Evolutionary conservation across 2,329 filamentous ascomycete genomes (phyloP).

Genomic region (Chaetomiaceae sp.): DNA sequence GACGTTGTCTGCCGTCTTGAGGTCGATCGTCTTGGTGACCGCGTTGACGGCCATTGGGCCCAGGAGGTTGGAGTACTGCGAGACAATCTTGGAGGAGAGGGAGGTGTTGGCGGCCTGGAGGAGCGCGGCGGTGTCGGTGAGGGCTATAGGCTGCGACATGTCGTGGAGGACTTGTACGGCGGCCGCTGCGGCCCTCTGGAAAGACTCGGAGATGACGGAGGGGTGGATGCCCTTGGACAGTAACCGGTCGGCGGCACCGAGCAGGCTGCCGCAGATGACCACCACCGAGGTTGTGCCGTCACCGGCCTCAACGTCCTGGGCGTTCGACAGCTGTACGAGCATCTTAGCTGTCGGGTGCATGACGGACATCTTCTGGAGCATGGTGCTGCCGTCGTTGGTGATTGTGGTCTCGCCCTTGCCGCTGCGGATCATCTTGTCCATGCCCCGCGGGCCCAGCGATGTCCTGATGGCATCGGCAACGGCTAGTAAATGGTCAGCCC

Average conservation of each 20-base stretch:
- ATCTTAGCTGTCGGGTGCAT: slow-evolving; percentile 99
- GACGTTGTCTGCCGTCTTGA: slow-evolving; percentile 92
- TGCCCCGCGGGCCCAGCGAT: slow-evolving; percentile 89
- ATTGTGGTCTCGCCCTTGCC: slow-evolving; percentile 97
- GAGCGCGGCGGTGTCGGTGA: slow-evolving; percentile 81
- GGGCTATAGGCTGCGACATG: slow-evolving; percentile 90
- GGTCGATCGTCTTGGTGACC: slow-evolving; percentile 90
- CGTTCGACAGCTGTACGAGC: slow-evolving; percentile 93
- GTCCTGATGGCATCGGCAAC: slow-evolving; percentile 97
- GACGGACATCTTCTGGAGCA: slow-evolving; percentile 98
- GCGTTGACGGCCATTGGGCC: slow-evolving; percentile 98
- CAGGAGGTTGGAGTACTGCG: slow-evolving; percentile 88
- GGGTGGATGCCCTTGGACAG: slow-evolving; percentile 93
- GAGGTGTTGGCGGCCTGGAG: slow-evolving; percentile 96
- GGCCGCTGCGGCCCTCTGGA: slow-evolving; percentile 86
- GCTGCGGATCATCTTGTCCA: slow-evolving; percentile 99
- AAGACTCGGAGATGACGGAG: slow-evolving; percentile 94
- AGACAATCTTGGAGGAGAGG: slow-evolving; percentile 96
- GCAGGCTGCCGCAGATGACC: slow-evolving; percentile 90
- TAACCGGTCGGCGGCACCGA: slow-evolving; percentile 88
- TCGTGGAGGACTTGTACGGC: slow-evolving; percentile 86
- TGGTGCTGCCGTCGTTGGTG: slow-evolving; percentile 98
- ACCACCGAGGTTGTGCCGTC: slow-evolving; percentile 98
- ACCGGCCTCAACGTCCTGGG: slow-evolving; percentile 96
- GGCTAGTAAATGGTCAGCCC: slow-evolving; percentile 46